These are phyloP conservation scores for Collybia sordida DNA, from an alignment of 768 basidiomycete genomes.

Conservation along the genomic window DNA sequence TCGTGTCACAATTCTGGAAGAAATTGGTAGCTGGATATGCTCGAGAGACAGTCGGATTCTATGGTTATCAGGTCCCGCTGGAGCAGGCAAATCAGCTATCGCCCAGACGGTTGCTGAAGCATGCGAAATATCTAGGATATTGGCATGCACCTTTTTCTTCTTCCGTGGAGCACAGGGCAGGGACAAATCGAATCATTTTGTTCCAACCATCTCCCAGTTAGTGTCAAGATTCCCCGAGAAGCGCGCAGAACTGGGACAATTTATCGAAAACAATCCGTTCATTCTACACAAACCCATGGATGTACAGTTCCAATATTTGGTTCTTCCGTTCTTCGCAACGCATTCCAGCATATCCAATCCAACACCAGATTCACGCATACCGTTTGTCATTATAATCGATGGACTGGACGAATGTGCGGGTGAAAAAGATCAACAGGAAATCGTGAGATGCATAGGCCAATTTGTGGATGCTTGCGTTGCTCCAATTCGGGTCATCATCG, in stretches of 20 bases:
- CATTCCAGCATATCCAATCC: too few species aligned
- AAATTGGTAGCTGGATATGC: background rate
- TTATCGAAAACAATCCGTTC: background rate
- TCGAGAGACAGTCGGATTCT: background rate
- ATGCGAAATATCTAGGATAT: background rate
- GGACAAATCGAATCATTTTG: slow-evolving; percentile 18
- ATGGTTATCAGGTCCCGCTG: background rate
- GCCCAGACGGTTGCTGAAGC: background rate
- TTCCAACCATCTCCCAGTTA: slow-evolving; percentile 30
- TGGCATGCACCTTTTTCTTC: background rate
- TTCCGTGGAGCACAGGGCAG: slow-evolving; percentile 24
- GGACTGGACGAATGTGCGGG: slow-evolving; percentile 2
- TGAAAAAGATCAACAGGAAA: background rate
- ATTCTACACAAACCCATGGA: background rate
- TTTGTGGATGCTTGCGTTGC: background rate
- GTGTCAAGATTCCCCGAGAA: slow-evolving; percentile 4
- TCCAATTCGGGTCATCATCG: slow-evolving; percentile 3
- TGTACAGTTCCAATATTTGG: background rate
- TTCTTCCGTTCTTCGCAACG: background rate
- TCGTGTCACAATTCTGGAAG: background rate
- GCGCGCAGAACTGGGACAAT: background rate
- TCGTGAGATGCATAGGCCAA: background rate
- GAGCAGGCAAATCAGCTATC: background rate
- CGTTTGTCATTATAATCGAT: background rate
- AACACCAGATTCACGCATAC: too few species aligned